These are phyloP conservation scores for Tarenaya hassleriana DNA, from an alignment of 345 rosid genomes.

Conservation along the genomic window DNA sequence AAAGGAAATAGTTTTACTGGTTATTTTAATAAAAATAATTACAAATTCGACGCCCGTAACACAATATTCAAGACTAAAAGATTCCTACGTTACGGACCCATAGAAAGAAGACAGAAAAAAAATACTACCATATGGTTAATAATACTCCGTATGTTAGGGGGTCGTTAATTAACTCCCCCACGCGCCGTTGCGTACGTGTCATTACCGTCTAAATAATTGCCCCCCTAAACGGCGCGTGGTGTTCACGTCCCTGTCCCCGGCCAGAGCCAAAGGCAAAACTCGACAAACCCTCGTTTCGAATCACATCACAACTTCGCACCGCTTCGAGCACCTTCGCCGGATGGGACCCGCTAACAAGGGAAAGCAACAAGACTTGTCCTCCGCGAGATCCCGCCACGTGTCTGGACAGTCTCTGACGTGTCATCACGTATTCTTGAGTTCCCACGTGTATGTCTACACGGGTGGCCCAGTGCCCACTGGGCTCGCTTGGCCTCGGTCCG, in stretches of 20 bases:
- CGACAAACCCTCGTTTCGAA: neutral
- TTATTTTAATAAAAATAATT: too few relatives aligned
- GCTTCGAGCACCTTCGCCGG: conserved; percentile 18
- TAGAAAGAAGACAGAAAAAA: conserved; percentile 6
- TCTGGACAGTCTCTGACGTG: conserved; percentile 24
- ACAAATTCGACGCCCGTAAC: too few relatives aligned
- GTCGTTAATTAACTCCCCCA: conserved; percentile 15
- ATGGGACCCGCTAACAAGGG: conserved; percentile 10
- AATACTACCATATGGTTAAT: neutral
- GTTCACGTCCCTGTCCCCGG: conserved; percentile 1
- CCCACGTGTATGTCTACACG: conserved; percentile 13
- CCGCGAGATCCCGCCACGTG: conserved; percentile 24
- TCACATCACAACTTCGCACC: neutral
- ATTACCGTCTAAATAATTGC: neutral
- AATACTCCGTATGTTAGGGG: neutral
- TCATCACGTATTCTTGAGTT: conserved; percentile 13
- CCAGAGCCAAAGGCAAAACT: too few relatives aligned
- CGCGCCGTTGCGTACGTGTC: conserved; percentile 14
- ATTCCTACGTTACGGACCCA: conserved; percentile 19
- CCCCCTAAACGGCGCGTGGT: neutral
- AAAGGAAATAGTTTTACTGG: too few relatives aligned
- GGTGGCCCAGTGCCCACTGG: conserved; percentile 13
- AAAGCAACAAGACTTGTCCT: conserved; percentile 21
- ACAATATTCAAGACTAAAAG: too few relatives aligned
- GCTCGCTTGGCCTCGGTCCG: conserved; percentile 16